Conservation (phyloP, 2,329 filamentous ascomycete species). For the Sclerotinia sclerotiorum region DNA sequence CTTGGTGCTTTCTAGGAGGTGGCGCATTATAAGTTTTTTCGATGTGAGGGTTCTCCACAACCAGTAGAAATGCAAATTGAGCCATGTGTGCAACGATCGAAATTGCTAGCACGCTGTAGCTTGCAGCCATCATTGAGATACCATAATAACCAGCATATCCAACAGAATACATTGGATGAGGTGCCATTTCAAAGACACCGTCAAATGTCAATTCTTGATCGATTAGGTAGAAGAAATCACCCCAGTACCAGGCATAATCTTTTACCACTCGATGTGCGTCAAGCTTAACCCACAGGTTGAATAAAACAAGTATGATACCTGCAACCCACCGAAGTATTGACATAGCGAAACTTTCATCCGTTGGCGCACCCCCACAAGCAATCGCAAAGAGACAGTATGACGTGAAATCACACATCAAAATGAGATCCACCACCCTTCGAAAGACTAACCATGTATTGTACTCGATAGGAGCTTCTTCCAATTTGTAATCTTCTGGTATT, state of each 20-base stretch:
- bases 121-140: slow-evolving; percentile 96
- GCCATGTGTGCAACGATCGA: slow-evolving; percentile 92
- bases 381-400: slow-evolving; percentile 96
- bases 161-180: slow-evolving; percentile 98
- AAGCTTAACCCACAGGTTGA: slow-evolving; percentile 98
- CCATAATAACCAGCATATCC: slow-evolving; percentile 98
- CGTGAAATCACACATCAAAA: slow-evolving; percentile 97
- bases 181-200: slow-evolving; percentile 98
- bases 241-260: slow-evolving; percentile 99
- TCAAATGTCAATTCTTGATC: slow-evolving; percentile 98
- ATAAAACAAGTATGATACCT: slow-evolving; percentile 77
- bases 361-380: slow-evolving; percentile 76
- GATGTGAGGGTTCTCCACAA: slow-evolving; percentile 96
- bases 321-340: slow-evolving; percentile 73
- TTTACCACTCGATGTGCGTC: slow-evolving; percentile 98
- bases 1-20: slow-evolving; percentile 60
- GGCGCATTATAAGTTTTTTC: slow-evolving; percentile 96
- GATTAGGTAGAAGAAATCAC: slow-evolving; percentile 98
- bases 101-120: slow-evolving; percentile 96
- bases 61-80: slow-evolving; percentile 87
- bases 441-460: slow-evolving; percentile 99
- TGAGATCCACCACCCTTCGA: slow-evolving; percentile 90
- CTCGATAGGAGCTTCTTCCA: slow-evolving; percentile 89
- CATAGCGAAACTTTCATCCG: slow-evolving; percentile 67
- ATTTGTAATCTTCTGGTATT: slow-evolving; percentile 89